Base-by-base conservation (phyloP, 169 alveolate species). In the Cryptosporidium viatorum region DNA sequence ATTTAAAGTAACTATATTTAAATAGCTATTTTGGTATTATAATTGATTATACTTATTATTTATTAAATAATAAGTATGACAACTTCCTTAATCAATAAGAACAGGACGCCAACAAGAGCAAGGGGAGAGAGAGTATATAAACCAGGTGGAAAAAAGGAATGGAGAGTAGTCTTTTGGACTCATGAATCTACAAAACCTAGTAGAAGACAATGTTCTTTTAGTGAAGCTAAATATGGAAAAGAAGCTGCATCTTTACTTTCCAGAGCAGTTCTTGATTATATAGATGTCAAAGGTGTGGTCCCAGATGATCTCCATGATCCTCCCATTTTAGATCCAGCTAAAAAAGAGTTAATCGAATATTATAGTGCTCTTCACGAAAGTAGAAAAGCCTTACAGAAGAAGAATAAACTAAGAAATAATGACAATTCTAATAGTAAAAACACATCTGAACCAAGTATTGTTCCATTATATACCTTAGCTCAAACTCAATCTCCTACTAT, bases 241-340 rank as follows among this genome's bases (percentile, higher is more conserved):
- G 89, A 80, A 62, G 89, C 89, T 8, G 89, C 89, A 10, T 80
- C 89, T 65, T 26, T 80, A 26, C 45, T 80, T 16, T 80, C 89
- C 12, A 59, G 89, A 43, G 89, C 89, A 14, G 89, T 80, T 10
- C 52, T 80, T 33, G 89, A 80, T 29, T 80, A 80, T 80, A 80
- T 80, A 18, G 89, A 80, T 29, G 89, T 80, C 2, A 80, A 80
- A 41, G 89, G 89, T 21, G 89, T 80, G 5, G 70, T 80, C 9
- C 89, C 89, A 29, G 89, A 80, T 67, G 89, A 80, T 65, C 75
- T 80, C 7, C 89, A 80, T 58, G 89, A 80, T 37, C 89, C 89
- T 18, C 89, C 89, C 8, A 80, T 80, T 12, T 43, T 80, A 29
- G 89, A 80, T 31, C 89, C 89, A 7, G 89, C 89, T 7, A 80